Percentiles rank a stretch among this genome's conserved stretches.
Evolutionary conservation across 179 eudicot species (phyloP).

Genomic region (Carnegiea gigantea): DNA sequence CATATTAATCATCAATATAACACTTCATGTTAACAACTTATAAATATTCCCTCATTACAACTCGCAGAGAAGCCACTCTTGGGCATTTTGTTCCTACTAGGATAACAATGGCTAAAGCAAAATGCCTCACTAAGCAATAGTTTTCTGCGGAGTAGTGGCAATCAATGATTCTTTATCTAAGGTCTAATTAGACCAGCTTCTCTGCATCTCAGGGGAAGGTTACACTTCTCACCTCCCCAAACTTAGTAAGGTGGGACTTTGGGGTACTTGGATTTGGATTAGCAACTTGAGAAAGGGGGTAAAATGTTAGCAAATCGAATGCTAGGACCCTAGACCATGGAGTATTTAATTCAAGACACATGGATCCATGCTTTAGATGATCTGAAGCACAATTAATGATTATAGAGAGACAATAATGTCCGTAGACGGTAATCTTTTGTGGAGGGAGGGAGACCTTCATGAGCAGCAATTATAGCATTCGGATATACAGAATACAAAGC

Average conservation of each 20-base stretch:
- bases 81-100: neutral
- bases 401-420: neutral
- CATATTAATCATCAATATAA: neutral
- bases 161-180: neutral
- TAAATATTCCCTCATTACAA: neutral
- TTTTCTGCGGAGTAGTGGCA: neutral
- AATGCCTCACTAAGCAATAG: neutral
- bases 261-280: neutral
- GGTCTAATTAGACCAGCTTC: neutral
- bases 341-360: neutral
- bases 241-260: neutral
- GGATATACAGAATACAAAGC: constrained; percentile 4
- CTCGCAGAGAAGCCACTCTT: neutral
- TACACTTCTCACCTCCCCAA: neutral
- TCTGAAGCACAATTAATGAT: neutral
- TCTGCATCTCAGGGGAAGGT: neutral
- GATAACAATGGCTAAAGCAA: neutral
- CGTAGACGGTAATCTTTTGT: no score
- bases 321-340: neutral
- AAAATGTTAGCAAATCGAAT: neutral
- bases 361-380: neutral
- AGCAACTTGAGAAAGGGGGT: neutral
- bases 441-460: neutral
- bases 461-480: constrained; percentile 1
- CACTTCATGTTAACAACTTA: neutral